Evolutionary conservation across 352 stramenopile genomes (phyloP).

Genomic region (Globisporangium cystogenes): DNA sequence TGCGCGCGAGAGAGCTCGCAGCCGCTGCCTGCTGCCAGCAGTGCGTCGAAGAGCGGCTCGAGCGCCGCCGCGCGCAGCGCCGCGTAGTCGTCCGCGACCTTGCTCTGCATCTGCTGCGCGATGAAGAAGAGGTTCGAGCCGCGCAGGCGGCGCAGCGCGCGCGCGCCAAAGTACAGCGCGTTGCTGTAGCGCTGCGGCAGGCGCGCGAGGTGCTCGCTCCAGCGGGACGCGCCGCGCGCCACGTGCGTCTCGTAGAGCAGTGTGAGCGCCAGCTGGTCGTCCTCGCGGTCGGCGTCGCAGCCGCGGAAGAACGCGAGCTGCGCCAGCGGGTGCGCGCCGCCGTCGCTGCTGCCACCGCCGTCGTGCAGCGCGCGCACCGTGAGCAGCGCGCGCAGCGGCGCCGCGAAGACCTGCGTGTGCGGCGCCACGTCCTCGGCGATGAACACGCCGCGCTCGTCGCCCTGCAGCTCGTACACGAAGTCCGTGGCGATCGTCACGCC

Average conservation of each 20-base stretch:
- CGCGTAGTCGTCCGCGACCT: conserved; percentile 47
- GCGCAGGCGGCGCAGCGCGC: conserved; percentile 31
- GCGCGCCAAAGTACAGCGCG: conserved; percentile 48
- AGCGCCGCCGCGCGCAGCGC: conserved; percentile 32
- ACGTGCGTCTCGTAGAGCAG: conserved; percentile 73
- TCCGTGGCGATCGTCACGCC: conserved; percentile 59
- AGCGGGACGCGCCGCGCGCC: conserved; percentile 33
- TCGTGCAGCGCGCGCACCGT: conserved; percentile 36
- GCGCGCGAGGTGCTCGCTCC: conserved; percentile 57
- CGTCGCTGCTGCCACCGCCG: conserved; percentile 10
- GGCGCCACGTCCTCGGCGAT: conserved; percentile 75
- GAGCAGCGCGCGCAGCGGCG: conserved; percentile 48
- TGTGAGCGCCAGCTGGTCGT: conserved; percentile 60
- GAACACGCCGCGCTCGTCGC: conserved; percentile 69
- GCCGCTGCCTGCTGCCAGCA: conserved; percentile 22
- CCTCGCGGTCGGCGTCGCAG: conserved; percentile 35
- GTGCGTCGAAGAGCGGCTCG: conserved; percentile 41
- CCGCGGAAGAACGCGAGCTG: conserved; percentile 47
- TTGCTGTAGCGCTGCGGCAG: conserved; percentile 65
- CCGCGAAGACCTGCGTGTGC: conserved; percentile 61
- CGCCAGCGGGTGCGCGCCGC: conserved; percentile 20
- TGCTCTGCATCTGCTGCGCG: conserved; percentile 53
- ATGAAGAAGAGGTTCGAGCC: conserved; percentile 67
- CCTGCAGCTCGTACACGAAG: conserved; percentile 76
- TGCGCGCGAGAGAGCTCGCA: conserved; percentile 11